These are phyloP conservation scores for Aspergillus intermedius DNA, from an alignment of 2,329 filamentous ascomycete genomes.

Conservation along the genomic window DNA sequence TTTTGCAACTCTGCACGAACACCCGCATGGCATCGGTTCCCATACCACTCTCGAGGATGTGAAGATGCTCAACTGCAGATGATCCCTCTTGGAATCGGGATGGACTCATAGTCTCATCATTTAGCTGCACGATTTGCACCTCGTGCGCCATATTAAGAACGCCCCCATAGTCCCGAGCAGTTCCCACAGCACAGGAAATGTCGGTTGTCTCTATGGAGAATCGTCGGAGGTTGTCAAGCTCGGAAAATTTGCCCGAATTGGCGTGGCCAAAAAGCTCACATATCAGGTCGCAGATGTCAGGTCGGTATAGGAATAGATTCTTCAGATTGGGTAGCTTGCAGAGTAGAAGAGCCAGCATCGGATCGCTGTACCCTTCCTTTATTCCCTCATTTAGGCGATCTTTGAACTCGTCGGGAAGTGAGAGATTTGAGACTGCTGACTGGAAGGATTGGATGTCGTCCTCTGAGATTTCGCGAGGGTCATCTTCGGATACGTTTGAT, in stretches of 20 bases:
- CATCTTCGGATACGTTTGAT: not conserved
- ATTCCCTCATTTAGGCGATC: not conserved
- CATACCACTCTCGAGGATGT: not conserved
- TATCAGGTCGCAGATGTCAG: not conserved
- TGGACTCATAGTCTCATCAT: not conserved
- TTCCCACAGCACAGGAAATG: not conserved
- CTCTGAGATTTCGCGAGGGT: not conserved
- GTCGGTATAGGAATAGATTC: not conserved
- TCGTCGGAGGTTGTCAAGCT: not conserved
- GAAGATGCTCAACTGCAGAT: not conserved
- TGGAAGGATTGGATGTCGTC: not conserved
- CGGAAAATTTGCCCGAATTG: not conserved
- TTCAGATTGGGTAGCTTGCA: not conserved
- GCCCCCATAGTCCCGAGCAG: not conserved
- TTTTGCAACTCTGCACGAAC: not conserved
- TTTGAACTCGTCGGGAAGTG: not conserved
- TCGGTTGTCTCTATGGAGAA: not conserved
- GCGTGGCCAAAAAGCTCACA: not conserved
- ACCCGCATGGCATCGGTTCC: not conserved
- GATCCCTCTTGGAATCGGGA: not conserved
- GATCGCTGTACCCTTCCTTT: not conserved
- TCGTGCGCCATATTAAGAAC: not conserved
- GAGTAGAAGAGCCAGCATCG: not conserved
- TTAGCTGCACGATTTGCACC: not conserved
- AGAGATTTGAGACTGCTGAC: not conserved